phyloP scores from a whole-genome alignment of 371 early-diverging fungal genomes.

The Rhizomucor pusillus region DNA sequence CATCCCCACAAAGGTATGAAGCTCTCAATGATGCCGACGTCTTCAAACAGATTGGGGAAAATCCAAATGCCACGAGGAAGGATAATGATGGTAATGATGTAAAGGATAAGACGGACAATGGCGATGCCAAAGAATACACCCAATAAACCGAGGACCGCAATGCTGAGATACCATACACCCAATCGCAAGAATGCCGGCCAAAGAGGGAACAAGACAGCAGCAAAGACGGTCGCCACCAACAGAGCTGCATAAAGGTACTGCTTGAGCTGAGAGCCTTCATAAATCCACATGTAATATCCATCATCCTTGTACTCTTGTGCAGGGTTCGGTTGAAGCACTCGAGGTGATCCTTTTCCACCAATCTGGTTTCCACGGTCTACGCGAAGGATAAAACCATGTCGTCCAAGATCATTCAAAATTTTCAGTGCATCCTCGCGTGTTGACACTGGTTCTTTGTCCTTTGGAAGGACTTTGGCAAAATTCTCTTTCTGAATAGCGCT shows the following conservation, averaged over 20 bases:
- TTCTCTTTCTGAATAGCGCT: constrained; percentile 80
- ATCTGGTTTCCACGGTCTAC: constrained; percentile 68
- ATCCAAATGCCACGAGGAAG: constrained; percentile 95
- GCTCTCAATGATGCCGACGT: constrained; percentile 97
- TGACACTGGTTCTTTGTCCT: constrained; percentile 45
- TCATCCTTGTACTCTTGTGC: constrained; percentile 78
- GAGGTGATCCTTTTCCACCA: constrained; percentile 45
- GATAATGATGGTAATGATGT: constrained; percentile 73
- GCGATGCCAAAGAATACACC: constrained; percentile 90
- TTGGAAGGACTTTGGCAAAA: constrained; percentile 54
- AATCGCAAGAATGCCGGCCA: constrained; percentile 90
- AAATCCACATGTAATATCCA: constrained; percentile 94
- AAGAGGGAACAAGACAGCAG: constrained; percentile 97
- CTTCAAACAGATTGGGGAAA: constrained; percentile 99
- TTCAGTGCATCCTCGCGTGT: constrained; percentile 68
- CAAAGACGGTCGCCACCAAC: constrained; percentile 77
- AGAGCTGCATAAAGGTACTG: constrained; percentile 74
- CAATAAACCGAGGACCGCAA: constrained; percentile 83
- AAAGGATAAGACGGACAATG: constrained; percentile 89
- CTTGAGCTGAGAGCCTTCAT: constrained; percentile 84
- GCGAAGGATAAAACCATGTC: constrained; percentile 68
- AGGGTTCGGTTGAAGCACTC: constrained; percentile 59
- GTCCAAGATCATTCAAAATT: constrained; percentile 67
- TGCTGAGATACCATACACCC: constrained; percentile 91
- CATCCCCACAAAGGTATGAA: constrained; percentile 97